Evolutionary conservation across 495 filamentous ascomycete species (phyloP).

Genomic region (Venustampulla echinocandica): DNA sequence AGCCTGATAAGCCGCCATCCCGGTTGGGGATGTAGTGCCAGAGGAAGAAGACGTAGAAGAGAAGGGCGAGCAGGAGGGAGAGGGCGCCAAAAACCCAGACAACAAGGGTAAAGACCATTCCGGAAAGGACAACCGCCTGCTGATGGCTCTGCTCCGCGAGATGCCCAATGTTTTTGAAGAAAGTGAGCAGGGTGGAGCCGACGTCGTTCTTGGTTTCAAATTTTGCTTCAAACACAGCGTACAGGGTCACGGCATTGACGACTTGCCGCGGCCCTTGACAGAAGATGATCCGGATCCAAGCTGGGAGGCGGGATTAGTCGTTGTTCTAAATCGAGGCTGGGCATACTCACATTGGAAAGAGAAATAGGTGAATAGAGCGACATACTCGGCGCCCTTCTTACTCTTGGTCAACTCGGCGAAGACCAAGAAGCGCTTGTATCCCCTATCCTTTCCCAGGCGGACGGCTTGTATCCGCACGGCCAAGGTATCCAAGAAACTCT

Average conservation of each 20-base stretch:
- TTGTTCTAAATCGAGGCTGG: not conserved
- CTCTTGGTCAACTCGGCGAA: conserved; percentile 88
- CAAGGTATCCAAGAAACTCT: conserved; percentile 80
- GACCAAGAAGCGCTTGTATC: conserved; percentile 83
- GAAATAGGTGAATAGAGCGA: conserved; percentile 90
- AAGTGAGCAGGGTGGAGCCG: conserved; percentile 46
- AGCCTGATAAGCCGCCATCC: conserved; percentile 71
- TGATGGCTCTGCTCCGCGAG: conserved; percentile 61
- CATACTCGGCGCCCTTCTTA: conserved; percentile 82
- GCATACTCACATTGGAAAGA: conserved; percentile 69
- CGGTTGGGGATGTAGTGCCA: conserved; percentile 76
- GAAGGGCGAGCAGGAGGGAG: conserved; percentile 57
- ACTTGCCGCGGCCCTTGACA: conserved; percentile 86
- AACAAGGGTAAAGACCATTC: conserved; percentile 86
- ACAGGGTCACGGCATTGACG: conserved; percentile 81
- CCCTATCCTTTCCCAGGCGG: conserved; percentile 52
- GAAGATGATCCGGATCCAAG: conserved; percentile 79
- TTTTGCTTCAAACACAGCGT: conserved; percentile 64
- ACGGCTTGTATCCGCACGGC: conserved; percentile 76
- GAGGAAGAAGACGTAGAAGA: conserved; percentile 80
- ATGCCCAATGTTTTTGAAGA: conserved; percentile 67
- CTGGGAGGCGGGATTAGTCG: conserved; percentile 30
- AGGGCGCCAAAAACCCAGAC: conserved; percentile 81
- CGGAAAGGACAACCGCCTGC: conserved; percentile 70
- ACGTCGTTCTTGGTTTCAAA: conserved; percentile 51